Evolutionary conservation across 2,329 filamentous ascomycete species (phyloP), one percentile per base, ranked within the genome.

Genomic region (Coniochaeta sp.): DNA sequence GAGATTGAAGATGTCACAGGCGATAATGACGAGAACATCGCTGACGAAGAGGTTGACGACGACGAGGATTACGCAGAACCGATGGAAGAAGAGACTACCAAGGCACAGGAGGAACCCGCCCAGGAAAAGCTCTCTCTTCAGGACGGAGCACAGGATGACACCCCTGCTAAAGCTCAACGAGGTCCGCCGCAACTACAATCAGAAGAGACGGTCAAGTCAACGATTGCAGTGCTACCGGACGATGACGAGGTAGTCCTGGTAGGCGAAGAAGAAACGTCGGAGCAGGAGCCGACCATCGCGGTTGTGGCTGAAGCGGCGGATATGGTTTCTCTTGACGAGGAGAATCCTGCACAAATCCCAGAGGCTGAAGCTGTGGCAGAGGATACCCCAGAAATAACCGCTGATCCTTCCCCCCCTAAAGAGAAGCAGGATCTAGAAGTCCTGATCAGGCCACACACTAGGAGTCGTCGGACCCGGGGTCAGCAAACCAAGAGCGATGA

Each of bases 11-110:
- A n/a, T n/a, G n/a, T n/a, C n/a, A n/a, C n/a, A n/a, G 53, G 55
- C 30, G 47, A 54, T 1, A 52, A 55, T 27, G 46, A 48, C n/a
- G 32, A 51, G 3, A 13, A 7, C 8, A 24, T 24, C n/a, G 38
- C 24, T 20, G 40, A 53, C 49, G 48, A 24, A 16, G 33, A 49
- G 14, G 51, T 38, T 13, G 46, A 47, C 14, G 48, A 48, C 5
- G 46, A 51, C 30, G 42, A 51, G 35, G n/a, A n/a, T n/a, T n/a
- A n/a, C n/a, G n/a, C n/a, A n/a, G n/a, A n/a, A n/a, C n/a, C n/a
- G n/a, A 50, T n/a, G n/a, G n/a, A n/a, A n/a, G n/a, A n/a, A n/a
- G n/a, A n/a, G n/a, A n/a, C n/a, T n/a, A n/a, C n/a, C n/a, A n/a
- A n/a, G n/a, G n/a, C n/a, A n/a, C n/a, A n/a, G n/a, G n/a, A n/a